A percentile compares a stretch with the other conserved stretches of the same genome.
These are phyloP conservation scores for Collariella sp. DNA, from an alignment of 495 filamentous ascomycete species.

Conservation along the genomic window DNA sequence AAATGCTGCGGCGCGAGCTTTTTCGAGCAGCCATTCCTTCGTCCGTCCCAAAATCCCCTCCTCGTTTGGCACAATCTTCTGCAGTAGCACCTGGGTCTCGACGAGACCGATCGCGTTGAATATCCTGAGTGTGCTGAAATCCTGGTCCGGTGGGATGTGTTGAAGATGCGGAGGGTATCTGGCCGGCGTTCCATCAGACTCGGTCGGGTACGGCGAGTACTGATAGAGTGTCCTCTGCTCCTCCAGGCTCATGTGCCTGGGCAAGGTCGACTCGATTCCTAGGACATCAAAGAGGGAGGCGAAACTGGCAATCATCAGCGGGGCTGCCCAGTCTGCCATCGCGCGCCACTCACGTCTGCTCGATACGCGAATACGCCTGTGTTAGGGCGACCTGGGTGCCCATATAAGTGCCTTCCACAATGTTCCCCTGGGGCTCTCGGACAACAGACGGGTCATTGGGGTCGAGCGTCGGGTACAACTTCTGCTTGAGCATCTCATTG, in stretches of 20 bases:
- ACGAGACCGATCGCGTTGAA: slow-evolving; percentile 28
- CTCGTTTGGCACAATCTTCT: slow-evolving; percentile 28
- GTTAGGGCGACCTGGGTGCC: slow-evolving; percentile 37
- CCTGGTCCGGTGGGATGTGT: slow-evolving; percentile 22
- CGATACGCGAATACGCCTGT: slow-evolving; percentile 32
- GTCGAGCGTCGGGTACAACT: slow-evolving; percentile 23
- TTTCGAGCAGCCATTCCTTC: slow-evolving; percentile 24
- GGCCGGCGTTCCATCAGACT: slow-evolving; percentile 19
- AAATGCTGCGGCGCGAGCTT: slow-evolving; percentile 18
- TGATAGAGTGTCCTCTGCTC: slow-evolving; percentile 28
- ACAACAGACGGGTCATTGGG: slow-evolving; percentile 14
- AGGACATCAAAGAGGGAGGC: slow-evolving; percentile 32
- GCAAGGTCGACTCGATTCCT: slow-evolving; percentile 28
- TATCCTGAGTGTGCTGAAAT: slow-evolving; percentile 17
- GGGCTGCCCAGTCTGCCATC: not conserved
- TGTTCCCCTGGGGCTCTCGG: slow-evolving; percentile 20
- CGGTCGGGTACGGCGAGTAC: slow-evolving; percentile 23
- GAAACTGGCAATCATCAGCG: slow-evolving; percentile 16
- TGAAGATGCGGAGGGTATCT: slow-evolving; percentile 33
- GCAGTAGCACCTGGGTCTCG: slow-evolving; percentile 27
- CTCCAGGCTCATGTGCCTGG: slow-evolving; percentile 22
- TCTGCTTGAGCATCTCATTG: slow-evolving; percentile 24
- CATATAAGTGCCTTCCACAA: slow-evolving; percentile 25
- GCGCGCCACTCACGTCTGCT: slow-evolving; percentile 26
- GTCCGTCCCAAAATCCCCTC: slow-evolving; percentile 26